Percentiles rank a stretch among this genome's conserved stretches.
Evolutionary conservation across 805 yeast genomes (phyloP).

Genomic region (Ogataea pignaliae): DNA sequence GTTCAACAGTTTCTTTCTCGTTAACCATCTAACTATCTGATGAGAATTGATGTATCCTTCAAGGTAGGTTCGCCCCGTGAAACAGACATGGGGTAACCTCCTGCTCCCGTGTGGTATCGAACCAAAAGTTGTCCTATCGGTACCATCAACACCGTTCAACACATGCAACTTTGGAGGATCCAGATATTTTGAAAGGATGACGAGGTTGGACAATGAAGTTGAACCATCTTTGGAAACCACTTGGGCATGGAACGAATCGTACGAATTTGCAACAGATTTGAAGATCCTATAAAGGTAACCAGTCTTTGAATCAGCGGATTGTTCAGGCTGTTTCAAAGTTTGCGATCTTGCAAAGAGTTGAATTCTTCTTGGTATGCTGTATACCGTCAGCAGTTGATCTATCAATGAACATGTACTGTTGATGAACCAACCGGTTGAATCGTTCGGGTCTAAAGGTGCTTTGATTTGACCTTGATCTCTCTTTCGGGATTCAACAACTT

Average conservation of each 20-base stretch:
- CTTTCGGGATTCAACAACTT: too few relatives aligned
- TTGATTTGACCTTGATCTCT: too few relatives aligned
- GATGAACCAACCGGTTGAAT: slow-evolving; percentile 14
- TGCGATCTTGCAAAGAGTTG: slow-evolving; percentile 27
- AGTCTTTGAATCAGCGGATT: slow-evolving; percentile 27
- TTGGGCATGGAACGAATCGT: slow-evolving; percentile 16
- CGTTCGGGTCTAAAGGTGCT: too few relatives aligned
- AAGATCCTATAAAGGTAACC: slow-evolving; percentile 27
- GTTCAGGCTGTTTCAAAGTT: slow-evolving; percentile 9
- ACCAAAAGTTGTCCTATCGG: background rate
- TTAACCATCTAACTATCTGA: slow-evolving; percentile 30
- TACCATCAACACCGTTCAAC: background rate
- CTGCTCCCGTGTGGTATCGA: slow-evolving; percentile 24
- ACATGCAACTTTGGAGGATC: slow-evolving; percentile 3
- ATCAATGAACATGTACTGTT: slow-evolving; percentile 24
- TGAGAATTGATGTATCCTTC: slow-evolving; percentile 28
- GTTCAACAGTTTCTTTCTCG: slow-evolving; percentile 28
- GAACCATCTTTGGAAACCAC: slow-evolving; percentile 15
- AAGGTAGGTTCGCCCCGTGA: slow-evolving; percentile 22
- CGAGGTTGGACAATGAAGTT: slow-evolving; percentile 18
- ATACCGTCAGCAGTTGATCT: slow-evolving; percentile 30
- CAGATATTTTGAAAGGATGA: slow-evolving; percentile 21
- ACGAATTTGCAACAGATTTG: slow-evolving; percentile 24
- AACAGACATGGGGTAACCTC: slow-evolving; percentile 19
- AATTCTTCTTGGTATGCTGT: slow-evolving; percentile 20